Evolutionary conservation across 2,329 filamentous ascomycete species (phyloP).

Genomic region (Talaromyces sp.): DNA sequence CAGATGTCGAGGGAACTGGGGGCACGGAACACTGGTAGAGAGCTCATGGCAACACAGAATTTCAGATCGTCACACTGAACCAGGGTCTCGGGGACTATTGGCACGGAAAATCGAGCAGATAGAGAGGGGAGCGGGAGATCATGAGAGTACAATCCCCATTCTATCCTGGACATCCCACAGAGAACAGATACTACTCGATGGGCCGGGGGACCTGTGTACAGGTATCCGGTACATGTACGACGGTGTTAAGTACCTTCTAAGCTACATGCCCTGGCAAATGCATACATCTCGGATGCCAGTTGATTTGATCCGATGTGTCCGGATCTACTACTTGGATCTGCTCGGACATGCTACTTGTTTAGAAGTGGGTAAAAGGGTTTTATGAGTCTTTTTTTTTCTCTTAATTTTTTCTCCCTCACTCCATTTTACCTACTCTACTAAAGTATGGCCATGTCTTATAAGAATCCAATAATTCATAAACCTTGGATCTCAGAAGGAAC

Average conservation of each 20-base stretch:
- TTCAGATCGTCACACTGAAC: conserved; percentile 17
- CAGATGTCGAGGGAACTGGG: conserved; percentile 21
- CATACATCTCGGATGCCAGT: neutral
- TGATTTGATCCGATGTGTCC: conserved; percentile 2
- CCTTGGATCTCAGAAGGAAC: neutral
- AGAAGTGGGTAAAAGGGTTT: neutral
- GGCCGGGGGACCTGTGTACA: neutral
- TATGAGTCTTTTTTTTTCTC: conserved; percentile 8
- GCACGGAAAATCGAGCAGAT: neutral
- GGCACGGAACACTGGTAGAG: neutral
- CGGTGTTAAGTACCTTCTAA: neutral
- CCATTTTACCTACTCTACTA: neutral
- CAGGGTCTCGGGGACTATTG: conserved; percentile 12
- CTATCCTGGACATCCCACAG: neutral
- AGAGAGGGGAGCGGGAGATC: neutral
- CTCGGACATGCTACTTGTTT: neutral
- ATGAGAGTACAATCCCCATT: neutral
- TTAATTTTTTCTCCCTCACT: neutral
- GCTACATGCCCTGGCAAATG: neutral
- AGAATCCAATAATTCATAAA: neutral
- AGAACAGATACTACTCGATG: neutral
- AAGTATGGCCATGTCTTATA: neutral
- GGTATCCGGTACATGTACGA: conserved; percentile 1
- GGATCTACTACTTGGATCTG: conserved; percentile 6
- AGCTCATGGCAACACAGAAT: neutral